A percentile compares a stretch with the other conserved stretches of the same genome.
These are phyloP conservation scores for Colletotrichum ledebouriae DNA, from an alignment of 2,329 filamentous ascomycete genomes.

Conservation along the genomic window DNA sequence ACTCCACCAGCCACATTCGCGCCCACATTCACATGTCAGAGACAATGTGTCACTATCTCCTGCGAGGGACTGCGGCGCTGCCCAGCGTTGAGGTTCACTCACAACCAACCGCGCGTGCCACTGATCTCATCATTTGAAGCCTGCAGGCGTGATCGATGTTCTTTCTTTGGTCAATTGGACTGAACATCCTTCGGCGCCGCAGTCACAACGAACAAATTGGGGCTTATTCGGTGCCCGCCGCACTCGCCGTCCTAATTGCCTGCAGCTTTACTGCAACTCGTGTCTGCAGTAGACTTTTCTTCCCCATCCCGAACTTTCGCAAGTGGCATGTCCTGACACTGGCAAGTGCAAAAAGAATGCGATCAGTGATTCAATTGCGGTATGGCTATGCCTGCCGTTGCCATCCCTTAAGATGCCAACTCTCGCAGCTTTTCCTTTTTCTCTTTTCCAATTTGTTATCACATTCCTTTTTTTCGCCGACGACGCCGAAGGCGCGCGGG, in stretches of 20 bases:
- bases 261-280: constrained; percentile 8
- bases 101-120: background rate
- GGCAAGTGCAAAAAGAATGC: background rate
- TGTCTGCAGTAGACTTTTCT: background rate
- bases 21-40: constrained; percentile 41
- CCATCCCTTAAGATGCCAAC: constrained; percentile 14
- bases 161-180: background rate
- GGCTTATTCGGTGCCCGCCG: background rate
- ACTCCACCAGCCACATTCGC: constrained; percentile 24
- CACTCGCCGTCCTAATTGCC: background rate
- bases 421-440: background rate
- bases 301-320: background rate
- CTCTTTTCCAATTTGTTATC: background rate
- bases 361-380: background rate
- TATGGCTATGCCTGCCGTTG: background rate
- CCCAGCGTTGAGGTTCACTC: constrained; percentile 31
- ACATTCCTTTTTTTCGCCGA: too few species aligned
- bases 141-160: background rate
- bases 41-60: constrained; percentile 26
- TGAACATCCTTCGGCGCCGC: background rate
- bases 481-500: background rate
- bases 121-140: constrained; percentile 19
- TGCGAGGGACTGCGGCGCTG: constrained; percentile 11
- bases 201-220: background rate
- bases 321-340: too few species aligned